A percentile compares a stretch with the other conserved stretches of the same genome.
Evolutionary conservation across 2,329 filamentous ascomycete species (phyloP).

Genomic region (Aspergillus awamori): DNA sequence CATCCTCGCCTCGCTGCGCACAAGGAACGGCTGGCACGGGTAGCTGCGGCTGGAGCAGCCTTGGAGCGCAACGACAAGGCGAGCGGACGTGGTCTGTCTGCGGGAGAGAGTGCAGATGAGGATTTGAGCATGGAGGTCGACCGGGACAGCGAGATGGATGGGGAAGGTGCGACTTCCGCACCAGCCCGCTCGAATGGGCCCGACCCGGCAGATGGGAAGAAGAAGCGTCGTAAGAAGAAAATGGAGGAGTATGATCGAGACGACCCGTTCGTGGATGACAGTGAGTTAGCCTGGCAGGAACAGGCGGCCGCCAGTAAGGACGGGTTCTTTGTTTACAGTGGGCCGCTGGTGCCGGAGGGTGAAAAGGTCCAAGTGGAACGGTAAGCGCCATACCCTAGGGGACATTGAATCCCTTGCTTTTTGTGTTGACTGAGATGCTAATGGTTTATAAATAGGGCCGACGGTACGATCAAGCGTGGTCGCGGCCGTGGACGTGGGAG

Average conservation of each 20-base stretch:
- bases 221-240: constrained; percentile 73
- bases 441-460: constrained; percentile 56
- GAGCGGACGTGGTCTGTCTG: constrained; percentile 62
- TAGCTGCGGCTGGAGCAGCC: constrained; percentile 84
- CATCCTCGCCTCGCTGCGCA: constrained; percentile 90
- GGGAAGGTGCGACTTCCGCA: constrained; percentile 45
- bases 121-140: constrained; percentile 90
- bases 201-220: constrained; percentile 66
- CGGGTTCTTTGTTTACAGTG: constrained; percentile 97
- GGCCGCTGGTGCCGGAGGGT: constrained; percentile 82
- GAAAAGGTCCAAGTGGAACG: constrained; percentile 72
- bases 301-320: constrained; percentile 92
- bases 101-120: constrained; percentile 75
- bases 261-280: constrained; percentile 80
- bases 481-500: constrained; percentile 59
- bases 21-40: constrained; percentile 81
- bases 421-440: constrained; percentile 18
- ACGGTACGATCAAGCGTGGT: constrained; percentile 69
- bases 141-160: constrained; percentile 61
- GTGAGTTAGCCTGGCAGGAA: constrained; percentile 92
- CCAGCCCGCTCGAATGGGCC: constrained; percentile 55
- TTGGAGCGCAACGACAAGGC: constrained; percentile 74
- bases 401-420: background rate
- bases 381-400: constrained; percentile 45
- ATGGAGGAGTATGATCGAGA: constrained; percentile 69